These are phyloP conservation scores for Cercospora zeina DNA, from an alignment of 2,329 filamentous ascomycete species.

Conservation along the genomic window DNA sequence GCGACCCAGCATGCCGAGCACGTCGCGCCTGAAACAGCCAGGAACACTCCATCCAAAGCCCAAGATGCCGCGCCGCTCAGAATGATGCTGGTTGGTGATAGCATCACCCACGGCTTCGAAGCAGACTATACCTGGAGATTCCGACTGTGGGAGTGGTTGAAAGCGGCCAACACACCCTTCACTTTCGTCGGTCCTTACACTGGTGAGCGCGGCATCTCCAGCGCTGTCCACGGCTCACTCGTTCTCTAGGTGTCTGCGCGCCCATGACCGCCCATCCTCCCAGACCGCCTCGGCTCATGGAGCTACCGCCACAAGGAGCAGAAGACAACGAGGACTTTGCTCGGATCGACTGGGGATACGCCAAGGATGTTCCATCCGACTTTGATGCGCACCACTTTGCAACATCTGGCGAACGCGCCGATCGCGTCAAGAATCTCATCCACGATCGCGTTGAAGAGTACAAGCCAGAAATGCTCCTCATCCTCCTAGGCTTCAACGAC, in stretches of 20 bases:
- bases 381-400: constrained; percentile 32
- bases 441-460: constrained; percentile 35
- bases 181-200: constrained; percentile 42
- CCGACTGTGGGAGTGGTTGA: constrained; percentile 47
- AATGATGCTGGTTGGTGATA: constrained; percentile 32
- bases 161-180: constrained; percentile 34
- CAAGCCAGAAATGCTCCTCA: constrained; percentile 39
- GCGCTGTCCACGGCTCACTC: not conserved
- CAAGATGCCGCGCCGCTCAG: constrained; percentile 9
- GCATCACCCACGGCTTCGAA: constrained; percentile 37
- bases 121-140: constrained; percentile 50
- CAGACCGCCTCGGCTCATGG: constrained; percentile 9
- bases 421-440: constrained; percentile 39
- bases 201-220: not conserved
- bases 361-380: constrained; percentile 31
- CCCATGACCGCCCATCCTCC: constrained; percentile 10
- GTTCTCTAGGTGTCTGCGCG: constrained; percentile 11
- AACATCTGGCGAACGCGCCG: constrained; percentile 38
- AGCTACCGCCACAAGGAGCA: not conserved
- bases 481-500: constrained; percentile 34
- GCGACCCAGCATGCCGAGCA: not conserved
- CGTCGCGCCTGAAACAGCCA: not conserved
- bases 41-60: not conserved
- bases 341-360: constrained; percentile 39
- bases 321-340: constrained; percentile 9